Percentiles rank a stretch among this genome's conserved stretches.
Evolutionary conservation across 2,329 filamentous ascomycete species (phyloP).

Genomic region (Exophiala aquamarina): DNA sequence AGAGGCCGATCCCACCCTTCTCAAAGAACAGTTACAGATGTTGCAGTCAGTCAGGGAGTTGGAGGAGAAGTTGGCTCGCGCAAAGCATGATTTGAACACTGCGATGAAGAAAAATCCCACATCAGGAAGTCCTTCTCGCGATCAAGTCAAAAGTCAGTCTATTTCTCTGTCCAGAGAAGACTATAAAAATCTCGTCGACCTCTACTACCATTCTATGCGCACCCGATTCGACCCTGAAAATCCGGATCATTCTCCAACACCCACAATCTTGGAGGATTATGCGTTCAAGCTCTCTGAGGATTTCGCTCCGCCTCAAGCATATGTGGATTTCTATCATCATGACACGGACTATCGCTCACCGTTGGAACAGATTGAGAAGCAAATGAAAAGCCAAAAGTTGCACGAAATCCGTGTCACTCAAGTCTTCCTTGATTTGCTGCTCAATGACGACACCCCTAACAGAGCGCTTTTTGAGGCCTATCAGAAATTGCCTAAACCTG

Average conservation of each 20-base stretch:
- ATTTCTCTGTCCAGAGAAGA: slow-evolving; percentile 42
- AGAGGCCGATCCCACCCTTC: too few relatives aligned
- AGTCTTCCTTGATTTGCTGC: slow-evolving; percentile 41
- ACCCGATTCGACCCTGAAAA: slow-evolving; percentile 27
- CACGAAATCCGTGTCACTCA: slow-evolving; percentile 25
- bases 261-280: slow-evolving; percentile 26
- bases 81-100: slow-evolving; percentile 19
- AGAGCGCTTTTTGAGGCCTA: slow-evolving; percentile 55
- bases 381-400: slow-evolving; percentile 33
- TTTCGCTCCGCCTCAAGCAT: slow-evolving; percentile 23
- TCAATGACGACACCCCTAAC: slow-evolving; percentile 45
- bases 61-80: slow-evolving; percentile 26
- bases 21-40: slow-evolving; percentile 22
- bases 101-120: slow-evolving; percentile 7
- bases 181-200: slow-evolving; percentile 48
- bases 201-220: slow-evolving; percentile 41
- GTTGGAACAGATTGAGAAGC: slow-evolving; percentile 35
- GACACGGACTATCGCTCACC: slow-evolving; percentile 24
- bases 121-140: background rate
- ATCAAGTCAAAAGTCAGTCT: slow-evolving; percentile 1
- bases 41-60: slow-evolving; percentile 27
- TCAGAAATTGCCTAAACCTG: slow-evolving; percentile 52
- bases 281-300: slow-evolving; percentile 28
- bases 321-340: slow-evolving; percentile 20
- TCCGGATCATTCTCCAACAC: slow-evolving; percentile 28